Evolutionary conservation across 345 rosid genomes (phyloP).

Genomic region (Eucalyptus marginata): DNA sequence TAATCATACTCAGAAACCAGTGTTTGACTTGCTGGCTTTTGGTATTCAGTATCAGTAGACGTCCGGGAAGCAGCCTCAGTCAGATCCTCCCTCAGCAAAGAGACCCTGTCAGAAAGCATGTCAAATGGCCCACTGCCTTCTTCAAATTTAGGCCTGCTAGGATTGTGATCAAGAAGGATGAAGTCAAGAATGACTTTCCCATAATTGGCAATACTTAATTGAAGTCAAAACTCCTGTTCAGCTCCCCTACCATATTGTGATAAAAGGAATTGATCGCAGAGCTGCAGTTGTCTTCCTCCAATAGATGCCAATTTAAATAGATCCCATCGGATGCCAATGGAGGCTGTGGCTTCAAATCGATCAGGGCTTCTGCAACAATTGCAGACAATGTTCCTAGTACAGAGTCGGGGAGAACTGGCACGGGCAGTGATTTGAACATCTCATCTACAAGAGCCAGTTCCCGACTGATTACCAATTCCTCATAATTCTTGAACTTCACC

Average conservation of each 20-base stretch:
- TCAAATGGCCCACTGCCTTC: constrained; percentile 22
- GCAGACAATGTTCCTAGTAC: constrained; percentile 23
- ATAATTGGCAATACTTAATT: constrained; percentile 22
- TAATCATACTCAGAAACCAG: constrained; percentile 18
- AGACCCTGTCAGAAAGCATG: constrained; percentile 11
- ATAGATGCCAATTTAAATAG: constrained; percentile 78
- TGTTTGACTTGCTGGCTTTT: constrained; percentile 12
- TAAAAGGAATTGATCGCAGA: constrained; percentile 7
- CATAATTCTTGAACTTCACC: constrained; percentile 50
- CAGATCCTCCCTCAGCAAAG: constrained; percentile 5
- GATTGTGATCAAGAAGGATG: constrained; percentile 37
- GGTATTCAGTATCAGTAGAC: constrained; percentile 1
- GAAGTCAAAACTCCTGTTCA: constrained; percentile 18
- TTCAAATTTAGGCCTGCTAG: constrained; percentile 13
- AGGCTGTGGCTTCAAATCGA: constrained; percentile 28
- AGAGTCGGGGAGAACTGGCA: constrained; percentile 42
- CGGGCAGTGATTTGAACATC: constrained; percentile 65
- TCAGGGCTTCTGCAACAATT: constrained; percentile 27
- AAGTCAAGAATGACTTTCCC: constrained; percentile 35
- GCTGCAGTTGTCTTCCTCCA: constrained; percentile 43
- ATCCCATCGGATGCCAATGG: constrained; percentile 66
- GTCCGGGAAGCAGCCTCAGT: constrained; percentile 12
- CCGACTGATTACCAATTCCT: constrained; percentile 52
- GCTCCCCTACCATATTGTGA: constrained; percentile 22
- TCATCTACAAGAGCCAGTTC: constrained; percentile 72